Evolutionary conservation across 352 stramenopile genomes (phyloP).

Genomic region (Achlya hypogyna): DNA sequence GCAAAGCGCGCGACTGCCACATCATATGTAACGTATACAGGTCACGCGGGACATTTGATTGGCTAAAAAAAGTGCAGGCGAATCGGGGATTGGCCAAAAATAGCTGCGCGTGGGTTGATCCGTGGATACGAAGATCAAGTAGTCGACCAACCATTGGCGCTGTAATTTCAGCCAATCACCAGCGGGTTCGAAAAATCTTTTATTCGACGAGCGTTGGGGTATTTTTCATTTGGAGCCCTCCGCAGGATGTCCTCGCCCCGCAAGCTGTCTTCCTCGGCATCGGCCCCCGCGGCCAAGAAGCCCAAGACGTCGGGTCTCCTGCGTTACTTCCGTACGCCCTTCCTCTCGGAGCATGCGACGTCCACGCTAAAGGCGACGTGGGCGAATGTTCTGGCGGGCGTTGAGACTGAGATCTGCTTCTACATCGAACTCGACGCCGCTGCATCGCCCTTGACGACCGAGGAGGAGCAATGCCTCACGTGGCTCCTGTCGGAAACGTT

Average conservation of each 20-base stretch:
- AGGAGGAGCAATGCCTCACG: conserved; percentile 72
- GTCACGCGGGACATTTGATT: background rate
- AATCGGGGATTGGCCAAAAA: background rate
- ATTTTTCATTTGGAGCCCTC: background rate
- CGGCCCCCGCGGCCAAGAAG: conserved; percentile 49
- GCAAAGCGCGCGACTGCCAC: background rate
- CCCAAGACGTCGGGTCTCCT: conserved; percentile 45
- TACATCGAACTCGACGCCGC: conserved; percentile 84
- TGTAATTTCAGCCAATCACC: conserved; percentile 3
- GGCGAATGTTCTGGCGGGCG: conserved; percentile 27
- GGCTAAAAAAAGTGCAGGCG: background rate
- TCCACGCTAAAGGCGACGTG: conserved; percentile 42
- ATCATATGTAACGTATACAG: conserved; percentile 11
- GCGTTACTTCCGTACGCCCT: conserved; percentile 70
- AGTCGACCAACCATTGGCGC: background rate
- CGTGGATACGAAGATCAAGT: background rate
- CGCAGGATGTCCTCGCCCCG: background rate
- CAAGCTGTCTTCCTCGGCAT: background rate
- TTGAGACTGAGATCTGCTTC: conserved; percentile 96
- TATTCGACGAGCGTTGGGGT: background rate
- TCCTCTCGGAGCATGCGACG: conserved; percentile 54
- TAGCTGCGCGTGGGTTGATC: background rate
- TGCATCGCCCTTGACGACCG: conserved; percentile 29
- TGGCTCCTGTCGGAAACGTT: conserved; percentile 98
- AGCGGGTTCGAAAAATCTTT: conserved; percentile 2